phyloP scores from a whole-genome alignment of 495 filamentous ascomycete species.

The Bacidia rubella region DNA sequence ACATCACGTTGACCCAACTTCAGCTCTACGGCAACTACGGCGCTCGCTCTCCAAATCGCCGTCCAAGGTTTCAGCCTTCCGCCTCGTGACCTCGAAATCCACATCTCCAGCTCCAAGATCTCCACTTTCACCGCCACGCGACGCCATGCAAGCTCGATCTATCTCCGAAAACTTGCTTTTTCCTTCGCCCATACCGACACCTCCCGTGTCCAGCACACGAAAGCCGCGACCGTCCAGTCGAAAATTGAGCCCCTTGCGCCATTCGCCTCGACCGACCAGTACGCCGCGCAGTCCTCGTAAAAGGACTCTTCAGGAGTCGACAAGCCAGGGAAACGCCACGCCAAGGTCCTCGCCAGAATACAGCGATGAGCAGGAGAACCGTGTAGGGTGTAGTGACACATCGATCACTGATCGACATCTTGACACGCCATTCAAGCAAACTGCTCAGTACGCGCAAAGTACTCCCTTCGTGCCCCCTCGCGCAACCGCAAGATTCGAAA shows the following conservation, averaged over 20 bases:
- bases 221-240: constrained; percentile 35
- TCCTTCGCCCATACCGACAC: constrained; percentile 36
- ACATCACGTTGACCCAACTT: constrained; percentile 63
- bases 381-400: constrained; percentile 15
- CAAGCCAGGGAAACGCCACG: constrained; percentile 55
- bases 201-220: constrained; percentile 39
- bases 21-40: constrained; percentile 62
- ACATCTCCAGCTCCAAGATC: constrained; percentile 42
- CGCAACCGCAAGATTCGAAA: constrained; percentile 30
- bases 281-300: constrained; percentile 66
- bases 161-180: constrained; percentile 22
- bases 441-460: constrained; percentile 6
- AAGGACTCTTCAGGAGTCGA: constrained; percentile 54
- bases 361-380: constrained; percentile 20
- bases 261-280: constrained; percentile 36
- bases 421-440: constrained; percentile 15
- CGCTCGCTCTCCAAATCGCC: constrained; percentile 79
- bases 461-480: constrained; percentile 34
- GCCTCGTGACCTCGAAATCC: constrained; percentile 42
- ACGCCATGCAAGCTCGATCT: constrained; percentile 31
- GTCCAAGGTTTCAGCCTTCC: constrained; percentile 59
- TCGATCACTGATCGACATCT: constrained; percentile 16
- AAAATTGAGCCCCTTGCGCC: constrained; percentile 33
- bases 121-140: constrained; percentile 36
- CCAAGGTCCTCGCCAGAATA: constrained; percentile 29